A percentile compares a stretch with the other conserved stretches of the same genome.
Evolutionary conservation across 345 rosid genomes (phyloP).

Genomic region (Populus euphratica): DNA sequence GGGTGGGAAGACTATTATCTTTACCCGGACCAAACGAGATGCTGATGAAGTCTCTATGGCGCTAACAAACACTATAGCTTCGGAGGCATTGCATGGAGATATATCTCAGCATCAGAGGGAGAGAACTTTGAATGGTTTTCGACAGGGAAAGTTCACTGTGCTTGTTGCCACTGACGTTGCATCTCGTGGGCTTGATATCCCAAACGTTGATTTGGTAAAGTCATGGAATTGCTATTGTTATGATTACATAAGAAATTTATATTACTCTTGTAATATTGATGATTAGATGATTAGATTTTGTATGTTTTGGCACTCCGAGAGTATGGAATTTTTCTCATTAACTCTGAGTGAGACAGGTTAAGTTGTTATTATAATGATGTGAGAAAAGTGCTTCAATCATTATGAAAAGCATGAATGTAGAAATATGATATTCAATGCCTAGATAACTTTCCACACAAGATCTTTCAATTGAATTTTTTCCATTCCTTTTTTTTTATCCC

Average conservation of each 20-base stretch:
- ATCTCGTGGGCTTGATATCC: constrained; percentile 96
- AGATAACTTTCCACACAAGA: background rate
- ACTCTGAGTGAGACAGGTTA: background rate
- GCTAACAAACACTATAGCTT: constrained; percentile 72
- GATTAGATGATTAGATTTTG: background rate
- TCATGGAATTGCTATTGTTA: constrained; percentile 3
- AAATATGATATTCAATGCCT: background rate
- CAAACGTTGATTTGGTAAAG: constrained; percentile 89
- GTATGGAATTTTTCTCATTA: background rate
- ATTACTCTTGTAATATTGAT: no score
- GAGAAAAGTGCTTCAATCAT: background rate
- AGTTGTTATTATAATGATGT: constrained; percentile 4
- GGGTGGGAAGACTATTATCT: constrained; percentile 98
- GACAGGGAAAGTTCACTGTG: constrained; percentile 96
- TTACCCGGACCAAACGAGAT: constrained; percentile 90
- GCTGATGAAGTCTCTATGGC: constrained; percentile 92
- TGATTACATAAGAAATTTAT: no score
- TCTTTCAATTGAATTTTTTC: background rate
- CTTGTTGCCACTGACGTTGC: constrained; percentile 99
- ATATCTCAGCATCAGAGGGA: constrained; percentile 99
- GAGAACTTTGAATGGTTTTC: constrained; percentile 86
- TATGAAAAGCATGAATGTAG: background rate
- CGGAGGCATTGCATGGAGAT: constrained; percentile 98
- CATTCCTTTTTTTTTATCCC: background rate
- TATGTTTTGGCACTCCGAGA: background rate